Percentiles rank a stretch among this genome's conserved stretches.
Evolutionary conservation across 1,139 yeast genomes (phyloP).

Genomic region (Geotrichum europaeum): DNA sequence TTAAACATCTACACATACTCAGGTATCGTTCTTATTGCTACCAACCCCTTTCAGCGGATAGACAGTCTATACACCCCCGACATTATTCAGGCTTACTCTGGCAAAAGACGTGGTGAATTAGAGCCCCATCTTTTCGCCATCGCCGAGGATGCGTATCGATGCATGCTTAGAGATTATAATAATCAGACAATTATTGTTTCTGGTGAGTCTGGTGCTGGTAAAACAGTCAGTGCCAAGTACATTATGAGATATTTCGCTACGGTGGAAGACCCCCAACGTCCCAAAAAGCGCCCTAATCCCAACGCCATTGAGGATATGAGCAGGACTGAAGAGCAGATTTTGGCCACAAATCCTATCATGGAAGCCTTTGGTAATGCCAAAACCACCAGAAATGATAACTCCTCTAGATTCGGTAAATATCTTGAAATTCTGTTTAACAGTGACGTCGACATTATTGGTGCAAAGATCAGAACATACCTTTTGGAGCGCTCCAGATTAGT

Average conservation of each 20-base stretch:
- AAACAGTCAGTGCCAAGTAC: slow-evolving; percentile 93
- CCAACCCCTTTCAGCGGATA: slow-evolving; percentile 89
- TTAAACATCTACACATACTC: slow-evolving; percentile 91
- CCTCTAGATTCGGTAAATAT: slow-evolving; percentile 95
- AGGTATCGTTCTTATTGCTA: slow-evolving; percentile 93
- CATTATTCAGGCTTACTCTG: slow-evolving; percentile 92
- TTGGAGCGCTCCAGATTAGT: slow-evolving; percentile 92
- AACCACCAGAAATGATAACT: slow-evolving; percentile 94
- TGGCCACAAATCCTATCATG: slow-evolving; percentile 97
- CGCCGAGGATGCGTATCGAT: slow-evolving; percentile 90
- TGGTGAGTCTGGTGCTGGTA: slow-evolving; percentile 99
- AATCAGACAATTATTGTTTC: slow-evolving; percentile 96
- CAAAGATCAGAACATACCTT: slow-evolving; percentile 85
- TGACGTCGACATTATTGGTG: slow-evolving; percentile 78
- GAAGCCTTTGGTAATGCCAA: slow-evolving; percentile 99
- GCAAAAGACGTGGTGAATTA: slow-evolving; percentile 83
- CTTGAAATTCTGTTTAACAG: slow-evolving; percentile 81
- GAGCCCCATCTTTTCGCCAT: slow-evolving; percentile 97
- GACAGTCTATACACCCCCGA: slow-evolving; percentile 89
- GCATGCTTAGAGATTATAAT: slow-evolving; percentile 77
- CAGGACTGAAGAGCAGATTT: slow-evolving; percentile 85
- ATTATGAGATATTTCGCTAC: slow-evolving; percentile 97
- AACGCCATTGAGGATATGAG: slow-evolving; percentile 60
- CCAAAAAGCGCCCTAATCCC: slow-evolving; percentile 21
- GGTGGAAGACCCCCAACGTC: slow-evolving; percentile 62